These are phyloP conservation scores for Pythium vanterpoolii DNA, from an alignment of 352 stramenopile genomes.

Conservation along the genomic window DNA sequence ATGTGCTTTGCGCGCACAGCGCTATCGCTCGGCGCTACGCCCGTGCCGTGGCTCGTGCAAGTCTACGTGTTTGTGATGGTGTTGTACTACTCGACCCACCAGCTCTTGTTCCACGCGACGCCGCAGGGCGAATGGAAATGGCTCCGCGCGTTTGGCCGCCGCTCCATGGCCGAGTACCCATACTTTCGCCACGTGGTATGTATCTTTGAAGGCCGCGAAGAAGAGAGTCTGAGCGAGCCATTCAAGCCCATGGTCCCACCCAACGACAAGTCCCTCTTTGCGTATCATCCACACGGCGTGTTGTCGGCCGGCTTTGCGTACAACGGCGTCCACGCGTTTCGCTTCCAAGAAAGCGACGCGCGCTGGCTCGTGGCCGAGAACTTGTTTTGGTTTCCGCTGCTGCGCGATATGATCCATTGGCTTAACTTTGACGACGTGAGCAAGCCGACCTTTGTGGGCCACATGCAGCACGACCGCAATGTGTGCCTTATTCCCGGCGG, in stretches of 20 bases:
- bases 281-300: constrained; percentile 69
- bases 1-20: constrained; percentile 19
- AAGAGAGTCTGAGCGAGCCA: constrained; percentile 7
- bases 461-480: constrained; percentile 60
- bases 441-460: constrained; percentile 43
- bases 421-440: constrained; percentile 51
- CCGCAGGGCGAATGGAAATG: constrained; percentile 31
- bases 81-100: constrained; percentile 50
- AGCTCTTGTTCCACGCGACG: constrained; percentile 12
- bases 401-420: constrained; percentile 71
- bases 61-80: constrained; percentile 31
- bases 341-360: constrained; percentile 42
- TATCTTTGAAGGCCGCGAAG: constrained; percentile 41
- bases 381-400: constrained; percentile 65
- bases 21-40: background rate
- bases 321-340: constrained; percentile 51
- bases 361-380: constrained; percentile 66
- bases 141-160: constrained; percentile 23
- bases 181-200: constrained; percentile 46
- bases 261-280: constrained; percentile 45
- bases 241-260: constrained; percentile 31
- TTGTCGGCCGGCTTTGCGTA: constrained; percentile 49
- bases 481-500: constrained; percentile 87
- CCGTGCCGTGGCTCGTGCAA: background rate
- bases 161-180: constrained; percentile 31